A percentile compares a stretch with the other conserved stretches of the same genome.
These are phyloP conservation scores for Mortierella sp. DNA, from an alignment of 371 early-diverging fungal genomes.

Conservation along the genomic window DNA sequence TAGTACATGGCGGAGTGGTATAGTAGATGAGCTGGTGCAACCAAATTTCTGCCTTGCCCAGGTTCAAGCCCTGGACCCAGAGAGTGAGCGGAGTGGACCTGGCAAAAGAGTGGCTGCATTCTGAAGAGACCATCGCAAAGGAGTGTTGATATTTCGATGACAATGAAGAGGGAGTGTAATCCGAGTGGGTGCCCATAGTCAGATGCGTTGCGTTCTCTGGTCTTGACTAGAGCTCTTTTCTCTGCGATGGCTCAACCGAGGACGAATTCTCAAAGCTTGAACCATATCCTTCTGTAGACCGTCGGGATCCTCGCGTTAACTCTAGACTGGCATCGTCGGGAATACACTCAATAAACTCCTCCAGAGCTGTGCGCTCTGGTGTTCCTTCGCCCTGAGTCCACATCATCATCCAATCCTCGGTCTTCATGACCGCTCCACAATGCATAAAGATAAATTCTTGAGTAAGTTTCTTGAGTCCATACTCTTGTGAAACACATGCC, in stretches of 20 bases:
- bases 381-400: conserved; percentile 44
- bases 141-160: no score
- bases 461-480: conserved; percentile 61
- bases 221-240: conserved; percentile 21
- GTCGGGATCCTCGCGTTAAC: conserved; percentile 12
- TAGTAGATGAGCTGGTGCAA: no score
- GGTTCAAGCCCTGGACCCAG: no score
- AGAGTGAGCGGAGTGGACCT: no score
- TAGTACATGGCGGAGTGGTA: no score
- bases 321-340: conserved; percentile 45
- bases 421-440: conserved; percentile 64
- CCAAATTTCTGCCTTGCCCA: no score
- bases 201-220: not conserved
- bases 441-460: conserved; percentile 67
- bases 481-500: conserved; percentile 64
- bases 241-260: conserved; percentile 30
- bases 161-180: no score
- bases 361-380: conserved; percentile 33
- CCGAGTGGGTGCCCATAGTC: no score
- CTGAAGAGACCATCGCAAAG: no score
- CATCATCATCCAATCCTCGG: conserved; percentile 61
- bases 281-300: conserved; percentile 26
- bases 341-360: conserved; percentile 49
- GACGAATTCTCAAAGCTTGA: conserved; percentile 15
- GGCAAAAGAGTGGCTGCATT: no score